These are phyloP conservation scores for Malassezia pachydermatis DNA, from an alignment of 1,284 basidiomycete species.

Conservation along the genomic window DNA sequence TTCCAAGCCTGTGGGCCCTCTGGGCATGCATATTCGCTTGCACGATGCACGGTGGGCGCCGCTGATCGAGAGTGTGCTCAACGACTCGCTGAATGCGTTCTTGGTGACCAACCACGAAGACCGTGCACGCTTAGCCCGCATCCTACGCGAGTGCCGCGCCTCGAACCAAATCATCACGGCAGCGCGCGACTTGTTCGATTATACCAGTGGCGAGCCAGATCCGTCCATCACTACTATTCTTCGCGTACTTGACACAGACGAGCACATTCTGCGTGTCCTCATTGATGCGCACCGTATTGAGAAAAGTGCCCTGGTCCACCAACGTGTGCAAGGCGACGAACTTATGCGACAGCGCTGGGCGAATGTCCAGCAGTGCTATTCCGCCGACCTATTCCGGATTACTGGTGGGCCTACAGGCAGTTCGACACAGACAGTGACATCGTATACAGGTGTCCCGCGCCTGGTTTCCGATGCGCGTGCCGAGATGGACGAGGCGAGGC, in stretches of 20 bases:
- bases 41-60: slow-evolving; percentile 62
- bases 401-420: slow-evolving; percentile 25
- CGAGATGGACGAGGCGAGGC: slow-evolving; percentile 23
- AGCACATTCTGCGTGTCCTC: slow-evolving; percentile 69
- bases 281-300: slow-evolving; percentile 70
- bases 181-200: slow-evolving; percentile 52
- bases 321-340: slow-evolving; percentile 32
- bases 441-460: slow-evolving; percentile 40
- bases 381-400: slow-evolving; percentile 37
- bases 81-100: slow-evolving; percentile 60
- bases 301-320: slow-evolving; percentile 57
- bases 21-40: slow-evolving; percentile 79
- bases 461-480: slow-evolving; percentile 39
- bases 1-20: slow-evolving; percentile 51
- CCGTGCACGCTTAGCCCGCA: slow-evolving; percentile 55
- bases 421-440: slow-evolving; percentile 43
- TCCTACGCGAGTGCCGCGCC: slow-evolving; percentile 52
- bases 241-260: slow-evolving; percentile 70
- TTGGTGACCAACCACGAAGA: slow-evolving; percentile 68
- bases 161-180: slow-evolving; percentile 30
- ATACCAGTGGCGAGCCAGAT: slow-evolving; percentile 54
- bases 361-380: slow-evolving; percentile 44
- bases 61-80: slow-evolving; percentile 61
- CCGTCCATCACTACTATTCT: slow-evolving; percentile 62
- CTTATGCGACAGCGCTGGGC: slow-evolving; percentile 38